Base-by-base conservation (phyloP, 495 filamentous ascomycete species). In the Lentithecium fluviatile region DNA sequence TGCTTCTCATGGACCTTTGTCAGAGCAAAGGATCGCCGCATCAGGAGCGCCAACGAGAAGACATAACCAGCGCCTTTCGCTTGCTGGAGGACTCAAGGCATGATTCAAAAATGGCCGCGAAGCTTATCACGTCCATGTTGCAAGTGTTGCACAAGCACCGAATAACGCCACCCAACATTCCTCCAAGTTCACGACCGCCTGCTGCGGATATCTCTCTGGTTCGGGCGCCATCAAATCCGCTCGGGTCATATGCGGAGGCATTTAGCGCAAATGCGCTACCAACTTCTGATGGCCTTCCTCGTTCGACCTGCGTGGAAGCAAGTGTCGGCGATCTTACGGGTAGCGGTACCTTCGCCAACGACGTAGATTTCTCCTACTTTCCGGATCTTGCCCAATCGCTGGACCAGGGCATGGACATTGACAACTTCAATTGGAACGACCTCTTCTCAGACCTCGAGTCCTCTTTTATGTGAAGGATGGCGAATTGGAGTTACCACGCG, bases 1-100 rank as follows among this genome's bases (percentile, higher is more conserved):
- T 76, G 6, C 49, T 80, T 2, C 48, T 82, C 10, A 74, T 79
- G 36, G 76, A 80, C 46, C 67, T 76, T 0, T 80, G 77, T 52
- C 74, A 77, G 59, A 79, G 77, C 48, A 74, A 19, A 26, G 47
- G 40, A 17, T 55, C 49, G 6, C 20, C 60, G 29, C 56, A 73
- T 65, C 74, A 69, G 0, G 73, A 77, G 15, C 73, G 66, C n/a
- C 66, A 73, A 6, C 73, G 72, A 47, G 66, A 71, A 32, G 78
- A 80, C 45, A 70, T 82, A 4, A 55, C 72, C 2, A 72, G 73
- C 10, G 79, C 77, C 0, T 75, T 77, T 54, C 74, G 74, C 2
- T 76, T 79, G 56, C 58, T 82, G 1, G 73, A 74, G 34, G 72
- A 70, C 2, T 77, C 76, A 11, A 72, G 64, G 54, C 36, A 25